Evolutionary conservation across 805 yeast genomes (phyloP), one percentile per base, ranked within the genome.

Genomic region (Lachancea nothofagi): DNA sequence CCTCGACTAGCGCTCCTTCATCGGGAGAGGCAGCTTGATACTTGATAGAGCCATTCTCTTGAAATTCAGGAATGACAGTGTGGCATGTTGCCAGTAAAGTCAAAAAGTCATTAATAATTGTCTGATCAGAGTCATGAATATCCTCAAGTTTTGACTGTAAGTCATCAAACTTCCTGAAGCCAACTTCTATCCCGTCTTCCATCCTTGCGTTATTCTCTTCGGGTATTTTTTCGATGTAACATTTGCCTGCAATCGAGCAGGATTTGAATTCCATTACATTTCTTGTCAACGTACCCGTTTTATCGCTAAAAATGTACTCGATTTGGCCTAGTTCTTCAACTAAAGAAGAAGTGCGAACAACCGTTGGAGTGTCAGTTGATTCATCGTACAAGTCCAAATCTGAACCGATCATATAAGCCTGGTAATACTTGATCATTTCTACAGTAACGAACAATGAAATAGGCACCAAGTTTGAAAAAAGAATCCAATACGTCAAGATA

Each of bases 1-100:
- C 99, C 53, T 89, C 88, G 2, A 93, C 99, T 45, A 93, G 70
- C 0, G 99, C 99, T 37, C 98, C 98, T 68, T 94, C 98, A 66
- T 93, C 99, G 0, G 98, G 98, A 0, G 97, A 89, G 0, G 98
- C 96, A 1, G 99, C 98, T 64, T 93, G 99, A 60, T 94, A 93
- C 59, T 86, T 89, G 47, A 93, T 80, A 2, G 71, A 50, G 0
- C 83, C 85, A 41, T 67, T 68, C 1, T 71, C 78, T 44, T 71
- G 72, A 14, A 74, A 67, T 60, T 93, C 98, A 0, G 99, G 99
- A 46, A 93, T 93, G 29, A 93, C 99, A 0, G 99, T 94, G 55
- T 93, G 99, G 60, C 98, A 93, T 0, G 95, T 79, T 28, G 97
- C 86, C 43, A 93, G 68, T 35, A 89, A 67, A 1, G 89, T 80